Conservation (phyloP, 2,329 filamentous ascomycete species). For the Cladophialophora chaetospira region DNA sequence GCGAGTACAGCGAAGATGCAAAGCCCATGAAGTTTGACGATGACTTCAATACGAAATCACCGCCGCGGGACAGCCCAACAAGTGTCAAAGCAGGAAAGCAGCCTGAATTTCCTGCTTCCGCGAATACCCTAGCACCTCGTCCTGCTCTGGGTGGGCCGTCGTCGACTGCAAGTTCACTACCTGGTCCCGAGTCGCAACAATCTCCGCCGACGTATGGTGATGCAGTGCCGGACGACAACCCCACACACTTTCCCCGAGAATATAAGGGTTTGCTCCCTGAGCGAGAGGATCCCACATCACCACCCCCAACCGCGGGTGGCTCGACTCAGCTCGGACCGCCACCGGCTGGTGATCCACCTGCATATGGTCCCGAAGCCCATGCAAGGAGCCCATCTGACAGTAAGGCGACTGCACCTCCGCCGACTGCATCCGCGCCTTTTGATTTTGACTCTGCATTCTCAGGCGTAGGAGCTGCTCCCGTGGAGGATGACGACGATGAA, state of each 20-base stretch:
- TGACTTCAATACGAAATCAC: conserved; percentile 73
- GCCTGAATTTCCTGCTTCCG: conserved; percentile 37
- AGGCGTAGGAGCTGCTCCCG: conserved; percentile 47
- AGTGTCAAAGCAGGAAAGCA: conserved; percentile 40
- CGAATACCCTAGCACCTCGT: conserved; percentile 27
- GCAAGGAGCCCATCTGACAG: conserved; percentile 33
- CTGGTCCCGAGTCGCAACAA: conserved; percentile 51
- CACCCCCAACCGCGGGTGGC: conserved; percentile 41
- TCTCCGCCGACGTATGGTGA: conserved; percentile 54
- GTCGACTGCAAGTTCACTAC: conserved; percentile 46
- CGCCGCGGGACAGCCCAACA: conserved; percentile 36
- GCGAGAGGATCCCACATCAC: conserved; percentile 43
- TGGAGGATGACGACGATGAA: conserved; percentile 45
- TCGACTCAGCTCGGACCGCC: conserved; percentile 23
- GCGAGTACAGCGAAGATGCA: conserved; percentile 73
- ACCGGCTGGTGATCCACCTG: conserved; percentile 21
- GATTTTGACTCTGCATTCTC: conserved; percentile 53
- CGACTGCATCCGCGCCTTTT: conserved; percentile 40
- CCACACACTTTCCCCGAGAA: conserved; percentile 45
- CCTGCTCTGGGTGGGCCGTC: conserved; percentile 43
- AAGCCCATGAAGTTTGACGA: conserved; percentile 75
- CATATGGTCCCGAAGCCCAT: conserved; percentile 33
- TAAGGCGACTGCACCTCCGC: conserved; percentile 33
- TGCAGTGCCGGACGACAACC: conserved; percentile 27
- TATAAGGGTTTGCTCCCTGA: conserved; percentile 45